Conservation (phyloP, 1,284 basidiomycete species). For the Trametes versicolor region DNA sequence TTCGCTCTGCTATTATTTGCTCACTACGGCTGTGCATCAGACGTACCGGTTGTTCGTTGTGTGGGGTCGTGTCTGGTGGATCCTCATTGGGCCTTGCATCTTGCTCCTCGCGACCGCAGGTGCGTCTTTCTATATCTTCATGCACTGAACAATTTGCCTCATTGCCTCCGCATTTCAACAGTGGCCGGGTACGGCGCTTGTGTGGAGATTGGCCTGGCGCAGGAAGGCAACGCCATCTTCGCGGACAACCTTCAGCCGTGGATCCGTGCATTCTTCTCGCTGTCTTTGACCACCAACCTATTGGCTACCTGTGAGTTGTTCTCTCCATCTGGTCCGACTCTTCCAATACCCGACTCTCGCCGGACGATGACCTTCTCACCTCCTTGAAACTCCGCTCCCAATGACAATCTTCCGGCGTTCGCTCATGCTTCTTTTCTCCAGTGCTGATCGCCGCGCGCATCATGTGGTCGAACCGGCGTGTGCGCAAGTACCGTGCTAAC, state of each 20-base stretch:
- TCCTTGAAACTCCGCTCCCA: background rate
- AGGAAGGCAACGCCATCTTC: constrained; percentile 28
- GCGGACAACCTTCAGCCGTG: constrained; percentile 29
- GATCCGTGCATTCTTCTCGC: constrained; percentile 34
- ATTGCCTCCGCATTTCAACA: background rate
- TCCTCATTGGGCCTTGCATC: constrained; percentile 22
- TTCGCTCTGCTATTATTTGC: background rate
- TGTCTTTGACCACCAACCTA: constrained; percentile 32
- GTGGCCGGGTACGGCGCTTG: constrained; percentile 34
- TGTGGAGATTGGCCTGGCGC: constrained; percentile 28
- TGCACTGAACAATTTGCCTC: background rate
- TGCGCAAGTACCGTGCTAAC: constrained; percentile 19
- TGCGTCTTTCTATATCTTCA: constrained; percentile 1
- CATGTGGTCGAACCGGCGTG: constrained; percentile 29
- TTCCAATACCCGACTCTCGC: background rate
- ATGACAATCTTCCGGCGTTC: background rate
- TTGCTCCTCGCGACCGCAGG: constrained; percentile 30
- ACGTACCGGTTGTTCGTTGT: constrained; percentile 32
- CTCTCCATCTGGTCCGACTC: background rate
- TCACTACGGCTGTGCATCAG: background rate
- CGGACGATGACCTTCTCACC: background rate
- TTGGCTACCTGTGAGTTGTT: constrained; percentile 29
- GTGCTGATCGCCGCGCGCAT: constrained; percentile 34
- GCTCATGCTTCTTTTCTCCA: background rate
- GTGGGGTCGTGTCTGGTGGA: constrained; percentile 29